Base-by-base conservation (phyloP, 352 stramenopile species). In the Globisporangium paroecandrum region DNA sequence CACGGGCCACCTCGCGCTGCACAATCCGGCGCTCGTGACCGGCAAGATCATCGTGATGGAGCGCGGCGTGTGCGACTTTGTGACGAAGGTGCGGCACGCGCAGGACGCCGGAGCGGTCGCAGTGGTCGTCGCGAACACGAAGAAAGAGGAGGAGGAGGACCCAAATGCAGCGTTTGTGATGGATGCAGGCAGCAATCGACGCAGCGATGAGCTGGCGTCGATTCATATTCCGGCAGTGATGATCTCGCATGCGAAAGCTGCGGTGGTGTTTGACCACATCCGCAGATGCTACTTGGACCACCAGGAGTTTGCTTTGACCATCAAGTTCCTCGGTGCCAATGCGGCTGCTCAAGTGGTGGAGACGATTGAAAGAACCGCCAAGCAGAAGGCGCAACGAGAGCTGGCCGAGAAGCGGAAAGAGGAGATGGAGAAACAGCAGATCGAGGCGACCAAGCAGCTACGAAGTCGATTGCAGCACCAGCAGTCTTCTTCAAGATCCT, bases 1-100 rank as follows among this genome's bases (percentile, higher is more conserved):
- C 63, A 87, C 81, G 0, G 85, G 65, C 0, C 77, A 84, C 25
- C 64, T 78, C 0, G 62, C 81, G 18, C 68, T 94, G 29, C 75
- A 75, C 64, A 91, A 93, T 62, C 78, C 77, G 24, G 60, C 60
- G 6, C 66, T 81, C 7, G 66, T 83, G 5, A 57, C 13, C 3
- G 85, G 74, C n/a, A 88, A 89, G 63, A 81, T 93, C 62, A 78
- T 81, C 18, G 66, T 93, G 18, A 73, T 93, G 13, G 76, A 93
- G 57, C 81, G 87, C 1, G 87, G 87, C 9, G 64, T 73, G 32
- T 95, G 85, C 69, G 81, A 93, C 74, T 95, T 94, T 69, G 72
- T 93, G n/a, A 82, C 78, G 34, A 95, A 95, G 66, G 79, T 82
- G 47, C 53, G 85, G 20, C 77, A 90, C 58, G 85, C 80, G 0